These are phyloP conservation scores for Carpinus fangiana DNA, from an alignment of 306 rosid species.

Conservation along the genomic window DNA sequence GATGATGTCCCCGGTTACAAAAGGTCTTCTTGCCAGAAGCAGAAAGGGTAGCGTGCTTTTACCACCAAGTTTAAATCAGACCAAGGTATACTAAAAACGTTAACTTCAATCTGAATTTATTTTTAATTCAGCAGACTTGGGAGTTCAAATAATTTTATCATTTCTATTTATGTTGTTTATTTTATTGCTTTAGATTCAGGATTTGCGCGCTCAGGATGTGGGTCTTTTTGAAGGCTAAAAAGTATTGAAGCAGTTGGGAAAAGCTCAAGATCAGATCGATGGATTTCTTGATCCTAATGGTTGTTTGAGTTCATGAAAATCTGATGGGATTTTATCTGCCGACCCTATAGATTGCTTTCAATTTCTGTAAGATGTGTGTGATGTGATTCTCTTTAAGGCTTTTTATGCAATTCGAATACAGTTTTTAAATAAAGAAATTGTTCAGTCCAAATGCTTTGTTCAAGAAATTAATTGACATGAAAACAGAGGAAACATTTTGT, in stretches of 20 bases:
- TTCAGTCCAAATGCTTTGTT: constrained; percentile 15
- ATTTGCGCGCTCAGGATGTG: constrained; percentile 38
- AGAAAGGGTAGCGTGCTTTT: constrained; percentile 56
- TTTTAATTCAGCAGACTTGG: background rate
- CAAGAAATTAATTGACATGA: background rate
- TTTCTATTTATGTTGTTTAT: background rate
- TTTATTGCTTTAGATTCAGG: constrained; percentile 45
- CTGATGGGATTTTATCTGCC: background rate
- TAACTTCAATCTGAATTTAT: background rate
- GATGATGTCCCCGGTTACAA: constrained; percentile 78
- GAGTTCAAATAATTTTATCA: background rate
- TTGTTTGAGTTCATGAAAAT: constrained; percentile 1
- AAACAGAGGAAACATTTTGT: background rate
- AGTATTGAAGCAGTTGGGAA: constrained; percentile 28
- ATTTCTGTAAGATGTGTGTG: background rate
- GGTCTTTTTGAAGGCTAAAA: constrained; percentile 38
- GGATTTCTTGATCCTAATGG: constrained; percentile 8
- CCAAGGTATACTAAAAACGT: constrained; percentile 36
- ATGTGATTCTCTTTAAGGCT: background rate
- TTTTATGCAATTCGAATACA: background rate
- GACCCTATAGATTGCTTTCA: background rate
- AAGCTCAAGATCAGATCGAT: constrained; percentile 11
- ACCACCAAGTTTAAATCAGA: constrained; percentile 53
- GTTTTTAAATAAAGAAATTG: background rate
- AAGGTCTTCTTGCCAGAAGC: constrained; percentile 74